phyloP scores from a whole-genome alignment of 495 filamentous ascomycete species.

The Hypoxylon trugodes region DNA sequence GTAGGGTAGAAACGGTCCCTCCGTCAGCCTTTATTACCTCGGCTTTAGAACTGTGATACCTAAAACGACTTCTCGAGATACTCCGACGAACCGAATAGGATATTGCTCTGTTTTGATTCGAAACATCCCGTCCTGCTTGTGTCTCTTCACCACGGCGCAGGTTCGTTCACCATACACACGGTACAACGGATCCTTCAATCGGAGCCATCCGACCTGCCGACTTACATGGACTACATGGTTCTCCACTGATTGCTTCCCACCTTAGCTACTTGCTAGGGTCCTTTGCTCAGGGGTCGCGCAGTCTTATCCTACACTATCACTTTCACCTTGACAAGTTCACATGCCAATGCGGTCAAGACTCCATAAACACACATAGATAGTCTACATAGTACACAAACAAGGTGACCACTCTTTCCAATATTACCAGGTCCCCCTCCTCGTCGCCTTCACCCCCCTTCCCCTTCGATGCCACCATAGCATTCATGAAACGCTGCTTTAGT shows the following conservation, averaged over 20 bases:
- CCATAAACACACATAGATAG: constrained; percentile 6
- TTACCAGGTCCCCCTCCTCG: constrained; percentile 2
- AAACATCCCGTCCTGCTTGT: constrained; percentile 2
- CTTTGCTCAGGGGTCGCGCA: constrained; percentile 24
- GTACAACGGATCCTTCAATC: constrained; percentile 25
- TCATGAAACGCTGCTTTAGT: constrained; percentile 8
- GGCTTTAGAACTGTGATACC: too few species aligned
- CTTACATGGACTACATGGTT: too few species aligned
- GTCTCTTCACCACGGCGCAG: neutral
- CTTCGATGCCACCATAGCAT: constrained; percentile 26
- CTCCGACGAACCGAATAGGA: constrained; percentile 12
- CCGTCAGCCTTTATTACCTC: too few species aligned
- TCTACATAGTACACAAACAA: neutral
- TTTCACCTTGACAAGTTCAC: constrained; percentile 34
- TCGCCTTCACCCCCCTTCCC: too few species aligned
- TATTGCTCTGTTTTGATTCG: neutral
- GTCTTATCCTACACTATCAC: constrained; percentile 30
- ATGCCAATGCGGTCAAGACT: constrained; percentile 28
- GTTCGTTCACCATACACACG: constrained; percentile 21
- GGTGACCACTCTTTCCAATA: constrained; percentile 2
- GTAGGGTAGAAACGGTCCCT: neutral
- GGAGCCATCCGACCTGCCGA: constrained; percentile 28
- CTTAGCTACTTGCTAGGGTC: constrained; percentile 21
- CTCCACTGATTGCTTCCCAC: constrained; percentile 28
- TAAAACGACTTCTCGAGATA: too few species aligned